A percentile compares a stretch with the other conserved stretches of the same genome.
These are phyloP conservation scores for Parachaetomium inaequale DNA, from an alignment of 495 filamentous ascomycete genomes.

Conservation along the genomic window DNA sequence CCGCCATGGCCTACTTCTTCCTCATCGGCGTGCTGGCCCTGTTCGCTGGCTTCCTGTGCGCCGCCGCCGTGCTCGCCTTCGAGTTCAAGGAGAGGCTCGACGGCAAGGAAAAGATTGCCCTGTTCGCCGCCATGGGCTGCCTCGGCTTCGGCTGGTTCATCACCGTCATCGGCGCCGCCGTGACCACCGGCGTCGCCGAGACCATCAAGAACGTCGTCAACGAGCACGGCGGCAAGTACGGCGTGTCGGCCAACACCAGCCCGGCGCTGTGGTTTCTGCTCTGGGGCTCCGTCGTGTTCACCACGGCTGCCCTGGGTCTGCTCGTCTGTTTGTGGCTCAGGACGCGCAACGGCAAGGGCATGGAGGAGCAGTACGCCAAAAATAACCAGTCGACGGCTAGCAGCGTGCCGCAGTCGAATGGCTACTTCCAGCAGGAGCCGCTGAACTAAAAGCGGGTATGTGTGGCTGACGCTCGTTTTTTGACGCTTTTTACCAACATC, in stretches of 20 bases:
- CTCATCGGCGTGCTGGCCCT: slow-evolving; percentile 48
- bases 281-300: slow-evolving; percentile 15
- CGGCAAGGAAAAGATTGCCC: background rate
- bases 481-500: too few species aligned
- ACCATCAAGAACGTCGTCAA: slow-evolving; percentile 35
- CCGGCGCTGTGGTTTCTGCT: slow-evolving; percentile 52
- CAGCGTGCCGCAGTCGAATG: background rate
- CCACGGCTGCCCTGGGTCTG: slow-evolving; percentile 4
- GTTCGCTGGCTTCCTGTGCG: slow-evolving; percentile 33
- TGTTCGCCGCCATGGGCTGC: slow-evolving; percentile 1
- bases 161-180: slow-evolving; percentile 27
- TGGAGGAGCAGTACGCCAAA: background rate
- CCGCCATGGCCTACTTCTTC: slow-evolving; percentile 61
- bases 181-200: slow-evolving; percentile 33
- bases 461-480: background rate
- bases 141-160: slow-evolving; percentile 18
- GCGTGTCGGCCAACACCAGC: slow-evolving; percentile 58
- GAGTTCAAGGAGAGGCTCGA: background rate
- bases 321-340: background rate
- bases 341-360: too few species aligned
- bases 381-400: slow-evolving; percentile 5
- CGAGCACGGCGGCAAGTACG: slow-evolving; percentile 34
- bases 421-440: background rate
- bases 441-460: background rate
- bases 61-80: slow-evolving; percentile 24